Conservation (phyloP, 768 basidiomycete species). For the Tulasnella calospora region DNA sequence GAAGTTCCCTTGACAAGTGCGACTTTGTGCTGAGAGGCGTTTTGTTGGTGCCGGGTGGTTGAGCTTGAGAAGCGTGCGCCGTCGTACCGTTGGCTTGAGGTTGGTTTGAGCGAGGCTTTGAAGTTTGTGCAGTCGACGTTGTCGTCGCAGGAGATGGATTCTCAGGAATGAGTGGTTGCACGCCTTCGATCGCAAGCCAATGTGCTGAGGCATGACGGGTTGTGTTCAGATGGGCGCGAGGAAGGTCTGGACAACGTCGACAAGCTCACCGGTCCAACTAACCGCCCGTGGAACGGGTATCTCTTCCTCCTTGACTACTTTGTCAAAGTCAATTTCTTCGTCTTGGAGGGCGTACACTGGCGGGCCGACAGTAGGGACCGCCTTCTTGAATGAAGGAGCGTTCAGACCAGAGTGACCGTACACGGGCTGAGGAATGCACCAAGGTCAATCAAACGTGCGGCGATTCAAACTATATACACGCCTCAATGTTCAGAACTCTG, state of each 20-base stretch:
- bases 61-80: background rate
- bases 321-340: conserved; percentile 96
- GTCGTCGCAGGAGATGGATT: conserved; percentile 60
- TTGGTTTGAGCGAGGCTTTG: conserved; percentile 16
- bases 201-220: conserved; percentile 54
- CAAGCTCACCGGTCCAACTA: conserved; percentile 54
- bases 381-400: conserved; percentile 55
- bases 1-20: conserved; percentile 78
- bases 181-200: conserved; percentile 97
- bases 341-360: conserved; percentile 92
- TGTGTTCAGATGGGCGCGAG: background rate
- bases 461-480: background rate
- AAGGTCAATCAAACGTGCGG: background rate
- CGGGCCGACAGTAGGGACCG: conserved; percentile 40
- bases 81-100: conserved; percentile 24
- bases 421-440: conserved; percentile 48
- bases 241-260: background rate
- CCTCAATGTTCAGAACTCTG: conserved; percentile 88
- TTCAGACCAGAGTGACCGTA: conserved; percentile 75
- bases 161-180: conserved; percentile 93
- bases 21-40: conserved; percentile 26
- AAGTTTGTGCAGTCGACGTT: background rate
- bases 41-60: conserved; percentile 28
- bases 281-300: conserved; percentile 74
- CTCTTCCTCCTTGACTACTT: conserved; percentile 80